These are phyloP conservation scores for Triangularia setosa DNA, from an alignment of 2,329 filamentous ascomycete genomes.

Conservation along the genomic window DNA sequence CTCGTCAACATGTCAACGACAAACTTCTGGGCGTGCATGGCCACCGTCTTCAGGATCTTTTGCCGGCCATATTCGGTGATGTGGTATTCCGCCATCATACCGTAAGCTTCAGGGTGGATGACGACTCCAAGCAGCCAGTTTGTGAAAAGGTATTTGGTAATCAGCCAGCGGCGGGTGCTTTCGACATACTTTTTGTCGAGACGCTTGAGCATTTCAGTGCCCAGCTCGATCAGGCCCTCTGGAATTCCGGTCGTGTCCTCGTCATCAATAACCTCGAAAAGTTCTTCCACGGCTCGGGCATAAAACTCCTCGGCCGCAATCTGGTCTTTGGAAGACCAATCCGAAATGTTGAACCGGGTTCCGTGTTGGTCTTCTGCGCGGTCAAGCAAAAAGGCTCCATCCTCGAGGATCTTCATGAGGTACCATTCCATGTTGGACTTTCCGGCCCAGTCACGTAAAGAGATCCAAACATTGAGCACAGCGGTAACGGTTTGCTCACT, in stretches of 20 bases:
- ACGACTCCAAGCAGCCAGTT: constrained; percentile 80
- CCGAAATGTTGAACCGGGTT: constrained; percentile 65
- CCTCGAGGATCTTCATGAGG: constrained; percentile 89
- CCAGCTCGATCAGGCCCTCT: constrained; percentile 76
- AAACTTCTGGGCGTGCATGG: constrained; percentile 71
- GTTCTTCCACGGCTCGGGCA: constrained; percentile 69
- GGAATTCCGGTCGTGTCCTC: constrained; percentile 82
- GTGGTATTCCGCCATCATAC: constrained; percentile 82
- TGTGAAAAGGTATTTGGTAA: constrained; percentile 89
- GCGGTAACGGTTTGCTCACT: constrained; percentile 78
- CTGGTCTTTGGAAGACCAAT: constrained; percentile 74
- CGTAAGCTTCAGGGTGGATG: constrained; percentile 79
- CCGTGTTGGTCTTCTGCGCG: constrained; percentile 75
- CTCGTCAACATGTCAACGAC: constrained; percentile 75
- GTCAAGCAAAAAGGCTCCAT: constrained; percentile 86
- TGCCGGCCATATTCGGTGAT: constrained; percentile 88
- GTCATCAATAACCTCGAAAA: constrained; percentile 85
- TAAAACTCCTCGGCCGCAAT: constrained; percentile 86
- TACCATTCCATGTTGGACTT: constrained; percentile 89
- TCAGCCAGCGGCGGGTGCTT: constrained; percentile 75
- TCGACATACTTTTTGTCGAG: constrained; percentile 69
- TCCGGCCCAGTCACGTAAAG: constrained; percentile 84
- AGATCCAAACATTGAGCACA: constrained; percentile 82
- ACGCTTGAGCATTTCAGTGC: constrained; percentile 76
- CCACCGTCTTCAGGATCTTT: constrained; percentile 74